Evolutionary conservation across 306 rosid genomes (phyloP).

Genomic region (Quercus rubra): DNA sequence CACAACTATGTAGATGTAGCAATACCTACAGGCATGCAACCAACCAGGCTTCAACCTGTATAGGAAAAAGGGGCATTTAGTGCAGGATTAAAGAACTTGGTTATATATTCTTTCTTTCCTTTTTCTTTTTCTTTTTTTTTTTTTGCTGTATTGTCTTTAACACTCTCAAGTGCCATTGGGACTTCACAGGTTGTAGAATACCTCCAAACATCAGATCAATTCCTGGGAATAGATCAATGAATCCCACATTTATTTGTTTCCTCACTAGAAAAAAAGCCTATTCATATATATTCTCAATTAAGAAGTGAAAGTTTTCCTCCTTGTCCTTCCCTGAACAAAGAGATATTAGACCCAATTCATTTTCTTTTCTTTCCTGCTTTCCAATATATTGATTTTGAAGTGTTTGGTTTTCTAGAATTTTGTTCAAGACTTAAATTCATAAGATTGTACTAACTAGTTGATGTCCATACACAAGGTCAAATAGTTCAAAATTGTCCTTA

Average conservation of each 20-base stretch:
- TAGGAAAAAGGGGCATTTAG: too few relatives aligned
- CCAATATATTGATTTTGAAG: background rate
- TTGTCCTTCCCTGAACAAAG: conserved; percentile 2
- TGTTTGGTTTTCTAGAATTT: background rate
- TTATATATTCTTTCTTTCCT: background rate
- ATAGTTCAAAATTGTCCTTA: too few relatives aligned
- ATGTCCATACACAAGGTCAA: too few relatives aligned
- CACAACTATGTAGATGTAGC: too few relatives aligned
- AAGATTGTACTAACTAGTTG: too few relatives aligned
- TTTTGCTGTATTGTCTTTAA: background rate
- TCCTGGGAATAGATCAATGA: conserved; percentile 57
- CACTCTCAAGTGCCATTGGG: background rate
- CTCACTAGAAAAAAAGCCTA: conserved; percentile 92
- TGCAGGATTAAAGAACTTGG: too few relatives aligned
- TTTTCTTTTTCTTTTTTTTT: background rate
- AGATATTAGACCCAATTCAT: background rate
- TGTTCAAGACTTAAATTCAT: background rate
- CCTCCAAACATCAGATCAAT: conserved; percentile 75
- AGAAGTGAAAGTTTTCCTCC: conserved; percentile 15
- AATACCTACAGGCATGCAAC: too few relatives aligned
- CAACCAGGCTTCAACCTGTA: too few relatives aligned
- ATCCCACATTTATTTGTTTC: conserved; percentile 78
- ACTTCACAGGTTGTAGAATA: conserved; percentile 71
- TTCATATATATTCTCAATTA: conserved; percentile 88
- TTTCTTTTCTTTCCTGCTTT: background rate